Conservation (phyloP, 179 eudicot genomes). For the Spinacia oleracea region DNA sequence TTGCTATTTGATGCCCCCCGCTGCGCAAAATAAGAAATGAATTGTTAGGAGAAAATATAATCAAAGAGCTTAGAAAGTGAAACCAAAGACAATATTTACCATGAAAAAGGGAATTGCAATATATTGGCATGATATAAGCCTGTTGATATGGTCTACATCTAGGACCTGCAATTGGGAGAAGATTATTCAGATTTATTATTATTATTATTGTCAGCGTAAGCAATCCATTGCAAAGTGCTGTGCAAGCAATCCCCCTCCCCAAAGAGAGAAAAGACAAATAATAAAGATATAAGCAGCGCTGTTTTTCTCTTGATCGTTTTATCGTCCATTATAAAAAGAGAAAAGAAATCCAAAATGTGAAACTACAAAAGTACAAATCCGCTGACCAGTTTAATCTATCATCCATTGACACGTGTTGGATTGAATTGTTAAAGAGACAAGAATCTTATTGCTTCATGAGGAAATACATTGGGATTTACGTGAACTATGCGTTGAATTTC, state of each 20-base stretch:
- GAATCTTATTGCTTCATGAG: not conserved
- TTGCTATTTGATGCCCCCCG: slow-evolving; percentile 86
- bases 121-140: slow-evolving; percentile 67
- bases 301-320: not conserved
- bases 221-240: not conserved
- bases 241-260: not conserved
- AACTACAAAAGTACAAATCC: not conserved
- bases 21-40: slow-evolving; percentile 37
- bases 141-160: slow-evolving; percentile 82
- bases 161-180: slow-evolving; percentile 52
- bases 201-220: not conserved
- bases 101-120: slow-evolving; percentile 76
- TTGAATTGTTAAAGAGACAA: not conserved
- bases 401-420: not conserved
- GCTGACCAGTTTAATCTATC: not conserved
- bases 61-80: not conserved
- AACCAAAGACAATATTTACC: slow-evolving; percentile 45
- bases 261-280: not conserved
- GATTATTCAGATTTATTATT: too few relatives aligned
- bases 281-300: not conserved
- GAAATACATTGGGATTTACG: not conserved
- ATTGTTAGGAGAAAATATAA: not conserved
- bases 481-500: not conserved
- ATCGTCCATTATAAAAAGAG: too few relatives aligned
- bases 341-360: not conserved